A percentile compares a stretch with the other conserved stretches of the same genome.
Evolutionary conservation across 495 filamentous ascomycete genomes (phyloP).

Genomic region (Venustampulla echinocandica): DNA sequence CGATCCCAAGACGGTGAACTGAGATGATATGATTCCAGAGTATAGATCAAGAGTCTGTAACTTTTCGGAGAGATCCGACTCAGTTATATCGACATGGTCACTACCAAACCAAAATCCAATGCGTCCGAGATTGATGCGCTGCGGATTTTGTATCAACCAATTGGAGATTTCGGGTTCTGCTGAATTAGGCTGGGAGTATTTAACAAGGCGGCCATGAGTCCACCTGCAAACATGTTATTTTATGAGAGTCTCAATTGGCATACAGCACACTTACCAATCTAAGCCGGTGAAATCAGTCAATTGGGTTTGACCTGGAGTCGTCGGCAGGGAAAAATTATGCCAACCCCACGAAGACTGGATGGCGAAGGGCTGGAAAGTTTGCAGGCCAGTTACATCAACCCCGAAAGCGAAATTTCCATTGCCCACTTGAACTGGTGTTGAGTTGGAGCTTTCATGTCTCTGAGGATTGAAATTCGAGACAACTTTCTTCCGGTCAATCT

Average conservation of each 20-base stretch:
- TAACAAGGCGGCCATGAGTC: slow-evolving; percentile 45
- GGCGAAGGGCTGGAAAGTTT: slow-evolving; percentile 52
- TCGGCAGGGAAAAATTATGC: slow-evolving; percentile 49
- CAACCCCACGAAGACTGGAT: slow-evolving; percentile 48
- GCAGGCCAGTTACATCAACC: slow-evolving; percentile 44
- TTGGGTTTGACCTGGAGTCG: slow-evolving; percentile 16
- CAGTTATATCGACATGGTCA: slow-evolving; percentile 28
- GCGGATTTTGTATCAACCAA: slow-evolving; percentile 46
- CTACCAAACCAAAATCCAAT: slow-evolving; percentile 38
- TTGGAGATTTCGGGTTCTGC: slow-evolving; percentile 40
- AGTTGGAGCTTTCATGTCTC: slow-evolving; percentile 36
- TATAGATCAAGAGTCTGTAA: slow-evolving; percentile 41
- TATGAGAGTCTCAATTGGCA: slow-evolving; percentile 15
- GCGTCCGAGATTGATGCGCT: slow-evolving; percentile 39
- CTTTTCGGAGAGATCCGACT: slow-evolving; percentile 31
- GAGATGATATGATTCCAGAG: slow-evolving; percentile 36
- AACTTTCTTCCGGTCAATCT: slow-evolving; percentile 27
- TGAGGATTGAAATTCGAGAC: slow-evolving; percentile 35
- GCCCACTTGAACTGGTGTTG: slow-evolving; percentile 43
- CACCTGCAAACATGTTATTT: slow-evolving; percentile 28
- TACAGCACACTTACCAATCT: slow-evolving; percentile 10
- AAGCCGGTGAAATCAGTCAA: slow-evolving; percentile 10
- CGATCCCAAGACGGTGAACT: slow-evolving; percentile 33
- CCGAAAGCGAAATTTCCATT: slow-evolving; percentile 50
- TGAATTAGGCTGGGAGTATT: slow-evolving; percentile 44